phyloP scores from a whole-genome alignment of 202 grass and related monocot genomes.

The Setaria italica region DNA sequence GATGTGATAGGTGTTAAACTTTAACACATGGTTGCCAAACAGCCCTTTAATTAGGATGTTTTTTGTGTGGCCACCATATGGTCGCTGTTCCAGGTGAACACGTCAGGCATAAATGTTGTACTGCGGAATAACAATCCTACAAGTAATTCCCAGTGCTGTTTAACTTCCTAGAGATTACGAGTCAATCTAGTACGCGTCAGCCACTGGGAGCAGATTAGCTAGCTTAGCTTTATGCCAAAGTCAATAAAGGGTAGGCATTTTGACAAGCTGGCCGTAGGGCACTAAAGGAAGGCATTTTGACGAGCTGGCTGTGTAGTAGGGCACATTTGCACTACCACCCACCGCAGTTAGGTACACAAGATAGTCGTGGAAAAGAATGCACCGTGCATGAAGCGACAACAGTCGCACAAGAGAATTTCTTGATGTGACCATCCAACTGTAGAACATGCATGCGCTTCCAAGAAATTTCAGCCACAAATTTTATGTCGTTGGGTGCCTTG shows the following conservation, averaged over 20 bases:
- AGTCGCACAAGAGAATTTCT: slow-evolving; percentile 17
- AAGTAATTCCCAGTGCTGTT: not conserved
- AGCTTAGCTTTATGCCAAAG: not conserved
- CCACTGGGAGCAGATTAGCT: not conserved
- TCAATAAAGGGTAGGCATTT: slow-evolving; percentile 12
- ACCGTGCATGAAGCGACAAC: slow-evolving; percentile 1
- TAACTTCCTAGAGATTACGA: not conserved
- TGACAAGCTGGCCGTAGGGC: not conserved
- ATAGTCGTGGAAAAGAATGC: not conserved
- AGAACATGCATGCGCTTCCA: not conserved
- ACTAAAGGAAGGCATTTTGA: not conserved
- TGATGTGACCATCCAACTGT: slow-evolving; percentile 48
- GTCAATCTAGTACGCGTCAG: not conserved
- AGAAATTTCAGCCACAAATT: not conserved
- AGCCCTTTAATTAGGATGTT: too few species aligned
- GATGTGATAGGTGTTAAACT: too few species aligned
- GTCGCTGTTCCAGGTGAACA: not conserved
- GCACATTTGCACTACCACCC: not conserved
- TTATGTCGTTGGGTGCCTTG: not conserved
- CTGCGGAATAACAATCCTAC: not conserved
- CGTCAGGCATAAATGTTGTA: not conserved
- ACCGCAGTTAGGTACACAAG: slow-evolving; percentile 23
- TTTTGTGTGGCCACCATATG: not conserved
- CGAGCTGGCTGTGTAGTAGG: not conserved
- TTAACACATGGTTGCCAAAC: too few species aligned